These are phyloP conservation scores for Cyanophora paradoxa DNA, from an alignment of 78 protist species.

Conservation along the genomic window DNA sequence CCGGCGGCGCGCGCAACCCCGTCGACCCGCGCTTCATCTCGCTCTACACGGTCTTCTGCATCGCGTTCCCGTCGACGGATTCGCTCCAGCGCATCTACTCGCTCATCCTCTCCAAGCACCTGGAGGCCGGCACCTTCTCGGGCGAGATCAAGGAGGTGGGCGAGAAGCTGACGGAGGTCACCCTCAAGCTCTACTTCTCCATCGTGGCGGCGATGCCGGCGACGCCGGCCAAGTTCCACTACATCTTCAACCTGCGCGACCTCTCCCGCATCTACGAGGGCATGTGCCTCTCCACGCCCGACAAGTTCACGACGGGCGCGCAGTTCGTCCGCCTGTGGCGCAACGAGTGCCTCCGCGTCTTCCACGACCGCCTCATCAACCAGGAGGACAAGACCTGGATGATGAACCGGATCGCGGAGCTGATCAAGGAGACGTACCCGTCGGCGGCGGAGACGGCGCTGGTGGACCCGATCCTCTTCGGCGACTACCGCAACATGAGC, in stretches of 20 bases:
- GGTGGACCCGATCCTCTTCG: constrained; percentile 23
- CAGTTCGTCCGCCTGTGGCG: constrained; percentile 35
- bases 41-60: constrained; percentile 54
- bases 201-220: constrained; percentile 54
- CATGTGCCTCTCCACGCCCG: not conserved
- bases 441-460: constrained; percentile 11
- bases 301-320: constrained; percentile 1
- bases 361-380: constrained; percentile 51
- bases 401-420: no score
- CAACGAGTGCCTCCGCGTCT: constrained; percentile 64
- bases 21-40: constrained; percentile 66
- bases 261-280: constrained; percentile 52
- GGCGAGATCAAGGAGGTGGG: not conserved
- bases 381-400: constrained; percentile 36
- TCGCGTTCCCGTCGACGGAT: constrained; percentile 43
- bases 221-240: constrained; percentile 78
- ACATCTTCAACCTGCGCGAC: constrained; percentile 77
- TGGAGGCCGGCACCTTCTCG: constrained; percentile 19
- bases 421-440: no score
- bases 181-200: constrained; percentile 42
- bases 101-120: constrained; percentile 21
- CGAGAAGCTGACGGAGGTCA: constrained; percentile 24
- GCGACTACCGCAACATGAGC: constrained; percentile 8
- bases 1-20: constrained; percentile 73
- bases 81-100: constrained; percentile 31